Evolutionary conservation across 148 eudicot species (phyloP), one percentile per base, ranked within the genome.

Genomic region (Silene uniflora): DNA sequence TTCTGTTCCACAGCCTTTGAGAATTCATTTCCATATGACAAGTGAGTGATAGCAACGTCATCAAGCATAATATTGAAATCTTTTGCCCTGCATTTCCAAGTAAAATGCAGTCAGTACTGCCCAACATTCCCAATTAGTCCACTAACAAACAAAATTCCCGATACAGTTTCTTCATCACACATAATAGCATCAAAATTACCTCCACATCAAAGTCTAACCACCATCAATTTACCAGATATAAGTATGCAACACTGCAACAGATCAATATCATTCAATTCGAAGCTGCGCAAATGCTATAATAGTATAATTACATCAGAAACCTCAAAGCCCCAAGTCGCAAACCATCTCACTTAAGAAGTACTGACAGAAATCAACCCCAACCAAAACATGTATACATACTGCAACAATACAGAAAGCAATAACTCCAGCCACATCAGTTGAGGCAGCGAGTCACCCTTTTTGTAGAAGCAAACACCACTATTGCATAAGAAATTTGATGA

Each of bases 1-100:
- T 94, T 94, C 86, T 91, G 97, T 86, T 94, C 98, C 70, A 94
- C 98, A 13, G 98, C 98, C 81, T 78, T 89, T 0, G 98, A 94
- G 82, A 94, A 94, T 82, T 94, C 98, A 9, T 90, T 84, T 27
- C 98, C 98, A 16, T 94, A 94, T 0, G 96, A 90, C 47, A 94
- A 82, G 72, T 94, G 97, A 76, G 97, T 83, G 75, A 90, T 87
- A 6, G 93, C 91, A 27, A 91, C 95, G 25, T 94, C 98, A 75
- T 94, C 98, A 17, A 94, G 78, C 70, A 83, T 79, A 74, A 90
- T 94, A 74, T 87, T 94, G 76, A 94, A 94, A 62, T 94, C 98
- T 85, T 72, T 87, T 9, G 98, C 98, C 80, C 93, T 85, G 78
- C 73, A 80, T 4, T 25, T 23, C 21, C 24, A 5, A 21, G 9